A percentile compares a stretch with the other conserved stretches of the same genome.
phyloP scores from a whole-genome alignment of 345 rosid genomes.

The Abelmoschus esculentus region DNA sequence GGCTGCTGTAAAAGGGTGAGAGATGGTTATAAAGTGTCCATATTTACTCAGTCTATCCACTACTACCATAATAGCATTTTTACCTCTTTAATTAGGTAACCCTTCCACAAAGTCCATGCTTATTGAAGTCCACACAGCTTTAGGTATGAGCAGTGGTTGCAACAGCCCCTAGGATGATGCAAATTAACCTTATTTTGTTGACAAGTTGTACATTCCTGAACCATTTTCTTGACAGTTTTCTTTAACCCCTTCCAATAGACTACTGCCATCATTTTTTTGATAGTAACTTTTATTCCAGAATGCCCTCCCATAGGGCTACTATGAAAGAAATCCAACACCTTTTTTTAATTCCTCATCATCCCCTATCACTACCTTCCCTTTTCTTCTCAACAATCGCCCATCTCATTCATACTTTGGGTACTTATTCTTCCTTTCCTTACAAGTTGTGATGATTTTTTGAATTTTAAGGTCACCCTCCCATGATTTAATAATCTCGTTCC shows the following conservation, averaged over 20 bases:
- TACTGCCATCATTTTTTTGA: rapidly evolving
- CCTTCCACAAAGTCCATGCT: neutral
- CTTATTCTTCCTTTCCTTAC: rapidly evolving
- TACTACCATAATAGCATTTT: neutral
- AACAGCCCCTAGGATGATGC: neutral
- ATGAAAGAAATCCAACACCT: too few relatives aligned
- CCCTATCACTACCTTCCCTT: neutral
- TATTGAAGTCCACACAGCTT: neutral
- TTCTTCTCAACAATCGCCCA: too few relatives aligned
- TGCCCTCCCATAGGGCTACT: neutral
- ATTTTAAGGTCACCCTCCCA: neutral
- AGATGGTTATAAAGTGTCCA: too few relatives aligned
- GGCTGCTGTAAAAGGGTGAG: too few relatives aligned
- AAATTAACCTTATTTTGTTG: neutral
- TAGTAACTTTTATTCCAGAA: neutral
- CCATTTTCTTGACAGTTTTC: neutral
- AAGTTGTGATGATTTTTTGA: too few relatives aligned
- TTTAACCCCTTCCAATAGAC: too few relatives aligned
- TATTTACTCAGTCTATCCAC: too few relatives aligned
- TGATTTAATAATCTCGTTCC: too few relatives aligned
- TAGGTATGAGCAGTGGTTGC: neutral
- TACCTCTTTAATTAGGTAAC: neutral
- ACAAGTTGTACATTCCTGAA: neutral
- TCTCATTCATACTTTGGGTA: neutral
- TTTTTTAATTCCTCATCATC: neutral